phyloP scores from a whole-genome alignment of 1,284 basidiomycete genomes.

The Malassezia globosa region DNA sequence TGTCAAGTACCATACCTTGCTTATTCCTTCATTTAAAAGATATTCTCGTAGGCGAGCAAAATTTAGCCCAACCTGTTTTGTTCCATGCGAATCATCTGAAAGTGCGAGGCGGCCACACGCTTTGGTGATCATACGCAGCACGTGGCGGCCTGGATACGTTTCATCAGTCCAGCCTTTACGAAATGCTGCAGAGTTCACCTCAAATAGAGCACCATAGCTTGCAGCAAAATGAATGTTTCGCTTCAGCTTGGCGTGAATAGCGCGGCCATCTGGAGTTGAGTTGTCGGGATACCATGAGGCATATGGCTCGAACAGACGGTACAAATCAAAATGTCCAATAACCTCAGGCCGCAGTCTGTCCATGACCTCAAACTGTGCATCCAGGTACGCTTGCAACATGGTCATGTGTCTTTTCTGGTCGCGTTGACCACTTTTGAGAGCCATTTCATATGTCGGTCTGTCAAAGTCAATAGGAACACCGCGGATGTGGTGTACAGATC shows the following conservation, averaged over 20 bases:
- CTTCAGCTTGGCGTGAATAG: conserved; percentile 56
- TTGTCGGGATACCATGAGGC: conserved; percentile 3
- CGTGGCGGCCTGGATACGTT: conserved; percentile 69
- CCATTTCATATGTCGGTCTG: conserved; percentile 55
- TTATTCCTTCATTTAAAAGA: conserved; percentile 56
- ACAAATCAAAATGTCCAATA: conserved; percentile 74
- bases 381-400: conserved; percentile 30
- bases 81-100: conserved; percentile 92
- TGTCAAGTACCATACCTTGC: conserved; percentile 60
- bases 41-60: conserved; percentile 63
- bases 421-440: conserved; percentile 46
- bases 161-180: conserved; percentile 71
- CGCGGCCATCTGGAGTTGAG: conserved; percentile 56
- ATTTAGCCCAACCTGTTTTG: conserved; percentile 74
- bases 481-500: conserved; percentile 83
- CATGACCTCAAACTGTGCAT: conserved; percentile 33
- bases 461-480: conserved; percentile 89
- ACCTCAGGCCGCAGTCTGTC: conserved; percentile 67
- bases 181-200: conserved; percentile 83
- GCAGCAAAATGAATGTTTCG: conserved; percentile 67
- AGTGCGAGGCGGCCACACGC: conserved; percentile 65
- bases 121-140: conserved; percentile 60
- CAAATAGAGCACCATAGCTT: conserved; percentile 79
- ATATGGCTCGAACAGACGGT: conserved; percentile 27
- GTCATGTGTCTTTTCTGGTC: conserved; percentile 9